Percentiles rank a stretch among this genome's conserved stretches.
phyloP scores from a whole-genome alignment of 768 basidiomycete genomes.

The Russula griseocarnosa region DNA sequence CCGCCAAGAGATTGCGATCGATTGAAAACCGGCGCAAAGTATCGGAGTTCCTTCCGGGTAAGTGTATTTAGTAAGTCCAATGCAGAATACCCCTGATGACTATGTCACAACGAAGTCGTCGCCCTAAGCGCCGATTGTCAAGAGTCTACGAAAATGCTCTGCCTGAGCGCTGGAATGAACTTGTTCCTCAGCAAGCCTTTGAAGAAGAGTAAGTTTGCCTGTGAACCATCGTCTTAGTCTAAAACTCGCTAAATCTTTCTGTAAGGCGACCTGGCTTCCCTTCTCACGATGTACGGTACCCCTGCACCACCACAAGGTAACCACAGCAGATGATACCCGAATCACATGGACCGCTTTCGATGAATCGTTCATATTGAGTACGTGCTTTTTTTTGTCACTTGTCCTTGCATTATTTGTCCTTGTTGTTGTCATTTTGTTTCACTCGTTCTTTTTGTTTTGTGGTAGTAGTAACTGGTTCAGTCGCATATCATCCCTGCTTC shows the following conservation, averaged over 20 bases:
- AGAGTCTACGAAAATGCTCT: slow-evolving; percentile 69
- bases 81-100: neutral
- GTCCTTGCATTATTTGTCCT: slow-evolving; percentile 5
- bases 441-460: neutral
- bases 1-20: slow-evolving; percentile 57
- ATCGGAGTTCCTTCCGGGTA: slow-evolving; percentile 52
- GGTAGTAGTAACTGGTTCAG: neutral
- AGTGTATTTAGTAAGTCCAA: slow-evolving; percentile 25
- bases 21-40: slow-evolving; percentile 57
- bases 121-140: slow-evolving; percentile 75
- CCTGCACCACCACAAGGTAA: neutral
- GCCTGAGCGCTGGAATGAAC: slow-evolving; percentile 78
- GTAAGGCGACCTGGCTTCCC: slow-evolving; percentile 51
- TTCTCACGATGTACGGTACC: slow-evolving; percentile 50
- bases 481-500: neutral
- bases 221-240: neutral
- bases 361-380: neutral
- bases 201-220: slow-evolving; percentile 43
- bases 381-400: slow-evolving; percentile 1
- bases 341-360: neutral
- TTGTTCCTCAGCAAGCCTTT: slow-evolving; percentile 71
- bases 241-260: neutral
- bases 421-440: neutral
- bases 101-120: slow-evolving; percentile 44
- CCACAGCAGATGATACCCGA: slow-evolving; percentile 4